Conservation (phyloP, 2,329 filamentous ascomycete genomes). For the Ambrosiella cleistominuta region DNA sequence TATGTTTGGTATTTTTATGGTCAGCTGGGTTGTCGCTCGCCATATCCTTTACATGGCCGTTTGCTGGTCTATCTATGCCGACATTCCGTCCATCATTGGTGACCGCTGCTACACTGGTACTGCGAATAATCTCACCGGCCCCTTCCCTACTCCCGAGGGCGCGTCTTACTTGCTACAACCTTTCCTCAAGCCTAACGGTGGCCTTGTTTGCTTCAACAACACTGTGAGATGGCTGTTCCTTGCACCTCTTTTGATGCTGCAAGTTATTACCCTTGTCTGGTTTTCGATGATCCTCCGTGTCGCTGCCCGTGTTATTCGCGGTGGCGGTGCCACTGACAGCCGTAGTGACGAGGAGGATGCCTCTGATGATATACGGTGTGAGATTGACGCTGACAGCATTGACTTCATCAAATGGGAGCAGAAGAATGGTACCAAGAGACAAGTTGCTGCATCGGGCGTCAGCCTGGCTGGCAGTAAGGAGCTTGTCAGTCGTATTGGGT, state of each 20-base stretch:
- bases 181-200: slow-evolving; percentile 48
- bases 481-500: slow-evolving; percentile 64
- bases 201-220: slow-evolving; percentile 63
- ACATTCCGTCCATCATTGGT: slow-evolving; percentile 43
- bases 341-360: slow-evolving; percentile 75
- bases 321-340: slow-evolving; percentile 63
- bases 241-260: slow-evolving; percentile 55
- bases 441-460: slow-evolving; percentile 38
- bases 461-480: slow-evolving; percentile 63
- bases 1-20: slow-evolving; percentile 70
- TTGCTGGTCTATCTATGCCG: slow-evolving; percentile 64
- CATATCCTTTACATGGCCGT: slow-evolving; percentile 66
- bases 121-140: slow-evolving; percentile 35
- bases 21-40: slow-evolving; percentile 67
- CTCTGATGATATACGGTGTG: slow-evolving; percentile 52
- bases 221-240: slow-evolving; percentile 64
- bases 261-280: slow-evolving; percentile 70
- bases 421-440: slow-evolving; percentile 32
- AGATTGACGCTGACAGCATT: slow-evolving; percentile 56
- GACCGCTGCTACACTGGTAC: slow-evolving; percentile 54
- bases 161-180: slow-evolving; percentile 53
- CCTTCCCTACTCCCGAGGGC: slow-evolving; percentile 33
- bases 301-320: slow-evolving; percentile 60
- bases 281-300: slow-evolving; percentile 77
- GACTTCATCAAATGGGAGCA: slow-evolving; percentile 48